These are phyloP conservation scores for Tarenaya hassleriana DNA, from an alignment of 345 rosid species.

Conservation along the genomic window DNA sequence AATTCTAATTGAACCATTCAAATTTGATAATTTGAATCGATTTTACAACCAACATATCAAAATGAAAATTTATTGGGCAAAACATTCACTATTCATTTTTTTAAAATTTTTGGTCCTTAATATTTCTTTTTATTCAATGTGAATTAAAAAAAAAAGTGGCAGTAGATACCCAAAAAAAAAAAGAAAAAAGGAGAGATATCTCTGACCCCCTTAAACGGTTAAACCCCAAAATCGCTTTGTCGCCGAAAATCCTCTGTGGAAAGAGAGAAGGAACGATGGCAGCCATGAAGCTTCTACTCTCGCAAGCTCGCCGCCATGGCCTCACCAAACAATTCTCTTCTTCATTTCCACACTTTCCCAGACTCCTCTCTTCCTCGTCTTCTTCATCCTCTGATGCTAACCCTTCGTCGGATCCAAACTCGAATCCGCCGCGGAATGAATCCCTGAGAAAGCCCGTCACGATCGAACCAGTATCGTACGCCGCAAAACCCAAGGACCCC, in stretches of 20 bases:
- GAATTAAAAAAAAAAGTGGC: too few species aligned
- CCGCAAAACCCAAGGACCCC: slow-evolving; percentile 43
- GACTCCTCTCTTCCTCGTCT: slow-evolving; percentile 34
- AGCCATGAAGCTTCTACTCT: slow-evolving; percentile 44
- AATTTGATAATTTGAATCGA: too few species aligned
- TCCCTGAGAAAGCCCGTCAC: slow-evolving; percentile 14
- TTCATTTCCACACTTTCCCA: slow-evolving; percentile 25
- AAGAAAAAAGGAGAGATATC: too few species aligned
- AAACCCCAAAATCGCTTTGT: slow-evolving; percentile 16
- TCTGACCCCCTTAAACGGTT: too few species aligned
- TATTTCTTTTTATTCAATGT: too few species aligned
- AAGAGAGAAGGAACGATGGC: slow-evolving; percentile 34
- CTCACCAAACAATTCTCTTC: slow-evolving; percentile 29
- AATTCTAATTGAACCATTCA: too few species aligned
- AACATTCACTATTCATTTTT: too few species aligned
- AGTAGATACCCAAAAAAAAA: too few species aligned
- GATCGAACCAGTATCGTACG: slow-evolving; percentile 60
- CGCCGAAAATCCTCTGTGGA: slow-evolving; percentile 19
- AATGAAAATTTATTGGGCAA: too few species aligned
- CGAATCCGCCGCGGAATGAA: slow-evolving; percentile 11
- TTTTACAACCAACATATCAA: too few species aligned
- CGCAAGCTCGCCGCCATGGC: slow-evolving; percentile 46
- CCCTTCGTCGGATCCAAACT: slow-evolving; percentile 13
- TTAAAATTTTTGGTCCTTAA: slow-evolving; percentile 12
- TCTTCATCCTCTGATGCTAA: slow-evolving; percentile 25